phyloP scores from a whole-genome alignment of 179 eudicot species.

The Vitellaria paradoxa region DNA sequence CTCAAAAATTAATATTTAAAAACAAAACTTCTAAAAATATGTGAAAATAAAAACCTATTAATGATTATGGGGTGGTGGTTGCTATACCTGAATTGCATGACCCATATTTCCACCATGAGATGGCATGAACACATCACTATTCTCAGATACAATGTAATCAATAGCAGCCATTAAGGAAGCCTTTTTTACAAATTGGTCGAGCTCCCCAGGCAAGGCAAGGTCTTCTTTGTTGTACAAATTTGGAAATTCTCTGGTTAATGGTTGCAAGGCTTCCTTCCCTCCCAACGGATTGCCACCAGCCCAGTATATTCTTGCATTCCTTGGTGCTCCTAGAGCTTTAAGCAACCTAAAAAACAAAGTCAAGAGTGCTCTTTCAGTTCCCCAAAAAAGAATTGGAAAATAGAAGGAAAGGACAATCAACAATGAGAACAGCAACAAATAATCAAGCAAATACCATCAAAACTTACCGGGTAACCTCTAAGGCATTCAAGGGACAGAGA shows the following conservation, averaged over 20 bases:
- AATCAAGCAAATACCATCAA: background rate
- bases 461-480: slow-evolving; percentile 76
- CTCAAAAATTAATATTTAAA: background rate
- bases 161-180: slow-evolving; percentile 92
- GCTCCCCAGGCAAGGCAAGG: slow-evolving; percentile 75
- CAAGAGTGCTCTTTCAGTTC: background rate
- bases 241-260: slow-evolving; percentile 65
- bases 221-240: slow-evolving; percentile 85
- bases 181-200: slow-evolving; percentile 55
- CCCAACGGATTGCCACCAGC: slow-evolving; percentile 95
- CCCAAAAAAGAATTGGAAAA: background rate
- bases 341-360: slow-evolving; percentile 51
- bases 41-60: background rate
- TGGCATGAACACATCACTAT: slow-evolving; percentile 89
- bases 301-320: slow-evolving; percentile 74
- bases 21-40: background rate
- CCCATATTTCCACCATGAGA: slow-evolving; percentile 99
- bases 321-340: slow-evolving; percentile 88
- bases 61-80: background rate
- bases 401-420: background rate
- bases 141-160: slow-evolving; percentile 81
- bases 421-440: background rate
- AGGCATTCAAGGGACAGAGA: slow-evolving; percentile 86
- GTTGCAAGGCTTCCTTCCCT: slow-evolving; percentile 72
- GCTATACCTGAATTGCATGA: slow-evolving; percentile 78